Base-by-base conservation (phyloP, 2,329 filamentous ascomycete species). In the Cercospora sp. region DNA sequence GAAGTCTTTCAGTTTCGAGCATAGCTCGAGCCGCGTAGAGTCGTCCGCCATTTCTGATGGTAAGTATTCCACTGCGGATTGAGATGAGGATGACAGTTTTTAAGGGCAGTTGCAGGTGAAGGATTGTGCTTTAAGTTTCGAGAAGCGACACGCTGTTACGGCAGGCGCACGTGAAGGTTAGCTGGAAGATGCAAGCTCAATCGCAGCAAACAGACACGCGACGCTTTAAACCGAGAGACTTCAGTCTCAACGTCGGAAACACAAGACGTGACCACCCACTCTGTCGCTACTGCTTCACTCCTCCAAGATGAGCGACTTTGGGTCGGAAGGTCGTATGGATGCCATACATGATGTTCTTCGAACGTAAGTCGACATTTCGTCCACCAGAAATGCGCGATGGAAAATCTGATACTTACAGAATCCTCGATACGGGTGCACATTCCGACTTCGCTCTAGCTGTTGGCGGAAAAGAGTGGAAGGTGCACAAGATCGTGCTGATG, bases 381-480 rank as follows among this genome's bases (percentile, higher is more conserved):
- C n/a, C 43, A 18, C 1, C 43, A 21, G 18, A 4, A 10, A 18
- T 49, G 8, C 2, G 43, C 8, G 21, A 24, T 49, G 43, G 2
- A 0, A 1, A 1, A 49, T 49, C 43, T 49, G 1, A 24, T 1
- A 6, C 18, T 24, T 6, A 2, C 43, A 49, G 43, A 5, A 10
- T 24, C 3, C 43, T 2, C 18, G 5, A 3, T 8, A 30, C 24
- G 30, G 61, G 43, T 2, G 16, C 34, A 8, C 43, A 40, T 28
- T 12, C 18, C 21, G 65, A 66, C 65, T 66, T 66, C 59, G 21
- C 55, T 13, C 21, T 66, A 2, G 30, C 34, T 7, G 45, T 28
- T 7, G 59, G 28, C 13, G 37, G 21, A 1, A 37, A 18, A 49
- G 55, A 45, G 32, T 65, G 51, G 53, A 18, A 59, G 32, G 63